Evolutionary conservation across 2,329 filamentous ascomycete genomes (phyloP).

Genomic region (Scedosporium apiospermum): DNA sequence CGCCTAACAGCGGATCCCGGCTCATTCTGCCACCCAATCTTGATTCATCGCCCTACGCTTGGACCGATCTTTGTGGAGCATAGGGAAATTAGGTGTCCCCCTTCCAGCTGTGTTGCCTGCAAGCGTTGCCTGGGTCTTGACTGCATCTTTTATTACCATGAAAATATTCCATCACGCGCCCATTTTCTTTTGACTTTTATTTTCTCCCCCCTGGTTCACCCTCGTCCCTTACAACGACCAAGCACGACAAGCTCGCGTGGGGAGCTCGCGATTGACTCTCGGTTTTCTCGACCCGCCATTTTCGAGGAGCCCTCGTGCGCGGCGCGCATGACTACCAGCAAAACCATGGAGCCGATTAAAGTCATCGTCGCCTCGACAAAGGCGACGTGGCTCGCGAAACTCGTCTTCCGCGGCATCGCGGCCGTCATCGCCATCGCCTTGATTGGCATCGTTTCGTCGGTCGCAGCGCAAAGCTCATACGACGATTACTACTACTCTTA

Average conservation of each 20-base stretch:
- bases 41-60: background rate
- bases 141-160: too few relatives aligned
- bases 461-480: background rate
- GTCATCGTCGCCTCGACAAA: background rate
- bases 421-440: background rate
- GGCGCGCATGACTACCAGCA: background rate
- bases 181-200: background rate
- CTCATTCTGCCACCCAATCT: background rate
- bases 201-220: background rate
- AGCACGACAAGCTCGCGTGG: background rate
- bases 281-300: background rate
- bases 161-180: background rate
- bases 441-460: background rate
- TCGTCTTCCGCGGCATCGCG: background rate
- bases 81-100: background rate
- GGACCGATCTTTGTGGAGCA: background rate
- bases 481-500: background rate
- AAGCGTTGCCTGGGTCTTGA: background rate
- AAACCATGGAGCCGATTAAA: background rate
- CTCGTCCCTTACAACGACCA: background rate
- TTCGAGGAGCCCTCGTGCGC: background rate
- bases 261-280: background rate
- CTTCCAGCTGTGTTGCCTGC: background rate
- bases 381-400: background rate
- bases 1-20: too few relatives aligned